Evolutionary conservation across 805 yeast species (phyloP).

Genomic region (Torulaspora microellipsoides): DNA sequence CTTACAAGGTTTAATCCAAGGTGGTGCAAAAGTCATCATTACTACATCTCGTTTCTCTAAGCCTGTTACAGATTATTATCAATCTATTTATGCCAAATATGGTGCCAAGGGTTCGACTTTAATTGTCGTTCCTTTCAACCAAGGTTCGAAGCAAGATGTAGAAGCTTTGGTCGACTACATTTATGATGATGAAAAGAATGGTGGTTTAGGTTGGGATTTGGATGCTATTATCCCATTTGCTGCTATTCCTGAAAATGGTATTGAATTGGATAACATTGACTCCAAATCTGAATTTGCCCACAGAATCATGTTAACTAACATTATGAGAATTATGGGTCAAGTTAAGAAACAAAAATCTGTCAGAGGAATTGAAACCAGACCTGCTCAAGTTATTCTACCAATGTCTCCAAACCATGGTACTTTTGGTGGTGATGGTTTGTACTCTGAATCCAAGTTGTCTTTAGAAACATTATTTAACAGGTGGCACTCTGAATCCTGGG

Average conservation of each 20-base stretch:
- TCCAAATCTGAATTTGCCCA: constrained; percentile 97
- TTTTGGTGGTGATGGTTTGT: constrained; percentile 96
- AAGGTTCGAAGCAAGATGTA: constrained; percentile 93
- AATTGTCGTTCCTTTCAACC: constrained; percentile 97
- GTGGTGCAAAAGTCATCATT: constrained; percentile 96
- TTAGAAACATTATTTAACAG: constrained; percentile 96
- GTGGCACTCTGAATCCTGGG: constrained; percentile 99
- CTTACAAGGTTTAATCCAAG: constrained; percentile 88
- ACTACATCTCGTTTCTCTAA: constrained; percentile 95
- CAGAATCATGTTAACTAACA: constrained; percentile 95
- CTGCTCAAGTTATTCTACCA: constrained; percentile 96
- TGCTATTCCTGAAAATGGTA: constrained; percentile 98
- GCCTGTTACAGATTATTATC: constrained; percentile 93
- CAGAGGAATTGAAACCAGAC: constrained; percentile 83
- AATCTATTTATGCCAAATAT: constrained; percentile 82
- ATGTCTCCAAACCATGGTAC: constrained; percentile 99
- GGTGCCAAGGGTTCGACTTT: constrained; percentile 92
- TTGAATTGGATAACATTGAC: constrained; percentile 86
- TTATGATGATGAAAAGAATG: constrained; percentile 75
- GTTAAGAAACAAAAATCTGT: constrained; percentile 79
- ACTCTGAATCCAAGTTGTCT: constrained; percentile 94
- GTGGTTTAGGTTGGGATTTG: constrained; percentile 96
- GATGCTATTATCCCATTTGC: constrained; percentile 97
- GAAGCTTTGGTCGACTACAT: constrained; percentile 79
- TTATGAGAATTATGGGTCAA: constrained; percentile 86